Base-by-base conservation (phyloP, 2,329 filamentous ascomycete species). In the Fusarium sp. region DNA sequence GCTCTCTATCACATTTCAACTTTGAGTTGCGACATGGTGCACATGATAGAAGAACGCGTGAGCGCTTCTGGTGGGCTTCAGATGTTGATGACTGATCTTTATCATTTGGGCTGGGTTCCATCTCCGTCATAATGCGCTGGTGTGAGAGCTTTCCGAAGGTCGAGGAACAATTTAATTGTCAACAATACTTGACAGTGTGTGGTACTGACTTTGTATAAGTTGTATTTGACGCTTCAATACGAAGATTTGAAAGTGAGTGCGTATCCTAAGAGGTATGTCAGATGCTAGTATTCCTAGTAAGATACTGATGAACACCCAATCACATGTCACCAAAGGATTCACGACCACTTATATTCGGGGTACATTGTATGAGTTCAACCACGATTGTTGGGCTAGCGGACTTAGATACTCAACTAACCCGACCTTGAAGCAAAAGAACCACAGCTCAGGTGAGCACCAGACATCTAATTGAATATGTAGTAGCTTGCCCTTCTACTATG, bases 1-100 rank as follows among this genome's bases (percentile, higher is more conserved):
- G 77, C 10, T 79, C 78, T 55, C 88, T 85, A 76, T 90, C 86
- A 77, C 87, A 90, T 72, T 88, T 89, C 33, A 88, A 83, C 80
- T 89, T 89, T 42, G 86, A 88, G 60, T 73, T 66, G 55, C 87
- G 86, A 71, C 87, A 89, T 5, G 86, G 83, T 12, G 80, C 84
- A 69, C 87, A 89, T 7, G 86, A 88, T 27, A 89, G 84, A 7
- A 88, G 80, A 27, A 88, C 80, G 38, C 87, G 83, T 25, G 81
- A 82, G 31, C 87, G 84, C 76, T 87, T 88, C 45, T 80, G 76
- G 27, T 70, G 70, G 10, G 62, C 60, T 39, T 73, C 68, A 10
- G 70, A 73, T 19, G 70, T 60, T 21, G 76, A 72, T 31, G 73
- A 70, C 41, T 69, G 52, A 27, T 70, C 64, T 10, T 63, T 63